Conservation (phyloP, 164 flowering plant genomes). For the Euptelea pleiosperma region DNA sequence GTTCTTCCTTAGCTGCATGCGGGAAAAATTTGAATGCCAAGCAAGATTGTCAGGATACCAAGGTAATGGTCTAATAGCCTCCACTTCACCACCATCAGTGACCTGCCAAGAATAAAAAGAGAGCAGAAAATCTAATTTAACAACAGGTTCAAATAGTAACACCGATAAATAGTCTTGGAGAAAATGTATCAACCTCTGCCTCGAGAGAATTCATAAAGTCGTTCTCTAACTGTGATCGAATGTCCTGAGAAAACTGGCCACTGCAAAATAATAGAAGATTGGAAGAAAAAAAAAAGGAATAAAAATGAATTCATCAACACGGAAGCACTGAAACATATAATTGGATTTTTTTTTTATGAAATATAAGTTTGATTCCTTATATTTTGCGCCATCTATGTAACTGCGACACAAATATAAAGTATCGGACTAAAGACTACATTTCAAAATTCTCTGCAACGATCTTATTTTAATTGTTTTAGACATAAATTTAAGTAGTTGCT, state of each 20-base stretch:
- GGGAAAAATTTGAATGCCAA: constrained; percentile 93
- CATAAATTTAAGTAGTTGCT: no score
- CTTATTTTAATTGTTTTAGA: no score
- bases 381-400: no score
- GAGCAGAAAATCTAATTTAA: background rate
- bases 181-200: constrained; percentile 50
- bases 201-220: constrained; percentile 81
- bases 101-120: constrained; percentile 29
- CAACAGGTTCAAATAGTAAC: background rate
- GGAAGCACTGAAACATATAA: background rate
- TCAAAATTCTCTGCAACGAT: no score
- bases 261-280: no score
- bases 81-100: constrained; percentile 56
- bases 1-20: constrained; percentile 90
- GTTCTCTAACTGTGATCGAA: constrained; percentile 66
- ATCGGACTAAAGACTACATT: no score
- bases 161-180: background rate
- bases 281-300: constrained; percentile 1
- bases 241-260: constrained; percentile 70
- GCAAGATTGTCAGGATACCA: constrained; percentile 97
- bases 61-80: constrained; percentile 76
- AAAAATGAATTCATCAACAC: background rate
- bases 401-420: no score
- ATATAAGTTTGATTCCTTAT: background rate
- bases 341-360: background rate